Base-by-base conservation (phyloP, 2,329 filamentous ascomycete species). In the Venturia carpophila region DNA sequence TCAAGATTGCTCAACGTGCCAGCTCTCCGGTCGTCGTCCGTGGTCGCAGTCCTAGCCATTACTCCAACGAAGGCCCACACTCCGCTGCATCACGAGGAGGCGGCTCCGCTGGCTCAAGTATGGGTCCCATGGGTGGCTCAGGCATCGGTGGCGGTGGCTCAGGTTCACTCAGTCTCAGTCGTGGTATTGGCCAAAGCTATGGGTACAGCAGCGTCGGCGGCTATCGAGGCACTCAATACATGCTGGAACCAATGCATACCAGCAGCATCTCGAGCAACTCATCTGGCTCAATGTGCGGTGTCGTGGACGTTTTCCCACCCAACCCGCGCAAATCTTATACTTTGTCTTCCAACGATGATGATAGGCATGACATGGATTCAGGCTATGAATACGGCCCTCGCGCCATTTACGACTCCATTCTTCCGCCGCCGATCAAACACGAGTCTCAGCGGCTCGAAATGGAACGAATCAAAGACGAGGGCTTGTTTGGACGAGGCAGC, bases 1-100 rank as follows among this genome's bases (percentile, higher is more conserved):
- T 92, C 70, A 88, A 88, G 72, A 80, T 94, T 63, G 90, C 89
- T 3, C 84, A 85, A 66, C 83, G 84, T 60, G 86, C 89, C 71
- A 93, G 90, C 6, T 86, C 88, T 66, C 89, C 88, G 73, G 90
- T 94, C 82, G 91, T 95, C 69, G 90, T 94, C n/a, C 87, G 91
- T 27, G 91, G 91, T 6, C 84, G 90, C 34, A 92, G 89, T 9
- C 90, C 90, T 0, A 90, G 90, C 1, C 91, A 92, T 71, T 92
- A 92, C 75, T 87, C 89, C 71, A 85, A 87, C 56, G 86, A 88
- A 69, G 80, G 87, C 68, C 83, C 67, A 11, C 73, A 79, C 66
- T 76, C 76, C 63, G 67, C 73, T 43, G 72, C 73, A 39, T 71
- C 71, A 21, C 62, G 69, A 37, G 72, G 74, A 5, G 71, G 71